phyloP scores from a whole-genome alignment of 805 yeast species.

The Saccharomycopsis amapae region DNA sequence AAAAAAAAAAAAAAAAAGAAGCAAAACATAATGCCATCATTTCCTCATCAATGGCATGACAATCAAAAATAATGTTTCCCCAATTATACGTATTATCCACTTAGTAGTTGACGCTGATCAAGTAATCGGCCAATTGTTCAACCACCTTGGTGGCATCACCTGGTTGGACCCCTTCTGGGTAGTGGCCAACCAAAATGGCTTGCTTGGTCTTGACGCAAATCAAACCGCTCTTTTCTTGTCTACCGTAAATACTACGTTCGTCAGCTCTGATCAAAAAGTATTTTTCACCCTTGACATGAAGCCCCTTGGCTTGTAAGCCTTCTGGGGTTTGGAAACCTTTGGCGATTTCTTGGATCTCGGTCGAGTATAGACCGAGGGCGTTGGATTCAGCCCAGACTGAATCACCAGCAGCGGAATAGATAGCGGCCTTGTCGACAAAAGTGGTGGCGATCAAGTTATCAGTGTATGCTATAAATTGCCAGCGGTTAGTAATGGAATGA shows the following conservation, averaged over 20 bases:
- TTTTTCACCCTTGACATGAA: conserved; percentile 78
- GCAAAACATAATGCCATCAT: too few species aligned
- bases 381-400: conserved; percentile 87
- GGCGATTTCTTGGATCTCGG: conserved; percentile 69
- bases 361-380: conserved; percentile 52
- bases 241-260: conserved; percentile 89
- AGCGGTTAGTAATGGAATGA: too few species aligned
- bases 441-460: conserved; percentile 86
- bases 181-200: conserved; percentile 89
- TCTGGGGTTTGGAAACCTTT: conserved; percentile 76
- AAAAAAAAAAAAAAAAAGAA: too few species aligned
- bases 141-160: conserved; percentile 94
- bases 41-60: too few species aligned
- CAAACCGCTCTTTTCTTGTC: conserved; percentile 81
- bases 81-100: too few species aligned
- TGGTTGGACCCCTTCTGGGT: conserved; percentile 83
- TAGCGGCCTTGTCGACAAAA: conserved; percentile 85
- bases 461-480: conserved; percentile 65
- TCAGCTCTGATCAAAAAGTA: conserved; percentile 87
- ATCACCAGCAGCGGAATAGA: conserved; percentile 92
- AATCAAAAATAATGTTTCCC: too few species aligned
- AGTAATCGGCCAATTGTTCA: conserved; percentile 91
- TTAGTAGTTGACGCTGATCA: conserved; percentile 80
- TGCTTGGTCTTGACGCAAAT: conserved; percentile 90
- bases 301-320: conserved; percentile 74